These are phyloP conservation scores for Eucalyptus victrix DNA, from an alignment of 345 rosid species.

Conservation along the genomic window DNA sequence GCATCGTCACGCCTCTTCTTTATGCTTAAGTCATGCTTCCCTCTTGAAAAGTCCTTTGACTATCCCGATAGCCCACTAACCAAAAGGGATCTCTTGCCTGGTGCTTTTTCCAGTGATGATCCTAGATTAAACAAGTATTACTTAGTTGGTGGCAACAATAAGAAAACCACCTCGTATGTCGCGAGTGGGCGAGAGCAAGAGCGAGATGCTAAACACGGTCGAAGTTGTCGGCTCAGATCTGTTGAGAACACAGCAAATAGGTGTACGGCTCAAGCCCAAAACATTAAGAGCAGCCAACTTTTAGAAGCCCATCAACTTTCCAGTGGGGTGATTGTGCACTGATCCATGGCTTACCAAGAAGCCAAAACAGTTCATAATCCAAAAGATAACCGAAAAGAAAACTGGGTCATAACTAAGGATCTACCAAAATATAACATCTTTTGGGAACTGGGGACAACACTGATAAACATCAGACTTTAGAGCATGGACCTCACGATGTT, in stretches of 20 bases:
- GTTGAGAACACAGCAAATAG: background rate
- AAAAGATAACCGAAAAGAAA: background rate
- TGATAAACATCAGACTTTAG: background rate
- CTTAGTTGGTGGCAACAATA: background rate
- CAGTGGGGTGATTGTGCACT: background rate
- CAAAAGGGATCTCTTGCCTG: background rate
- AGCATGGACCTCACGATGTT: background rate
- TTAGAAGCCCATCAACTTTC: background rate
- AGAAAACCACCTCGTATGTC: background rate
- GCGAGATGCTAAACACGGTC: background rate
- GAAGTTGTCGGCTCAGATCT: background rate
- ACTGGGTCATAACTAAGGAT: background rate
- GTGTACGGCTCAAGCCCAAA: background rate
- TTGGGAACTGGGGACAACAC: background rate
- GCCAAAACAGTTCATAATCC: background rate
- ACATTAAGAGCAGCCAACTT: background rate
- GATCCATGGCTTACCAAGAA: background rate
- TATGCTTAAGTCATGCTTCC: background rate
- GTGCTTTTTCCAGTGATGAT: background rate
- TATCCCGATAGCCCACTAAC: background rate
- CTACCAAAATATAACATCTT: background rate
- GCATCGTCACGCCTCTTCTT: background rate
- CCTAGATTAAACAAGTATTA: background rate
- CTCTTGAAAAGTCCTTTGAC: background rate
- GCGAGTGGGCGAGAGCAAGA: background rate